These are phyloP conservation scores for Dendrocalamus sinicus DNA, from an alignment of 176 grass and related monocot species.

Conservation along the genomic window DNA sequence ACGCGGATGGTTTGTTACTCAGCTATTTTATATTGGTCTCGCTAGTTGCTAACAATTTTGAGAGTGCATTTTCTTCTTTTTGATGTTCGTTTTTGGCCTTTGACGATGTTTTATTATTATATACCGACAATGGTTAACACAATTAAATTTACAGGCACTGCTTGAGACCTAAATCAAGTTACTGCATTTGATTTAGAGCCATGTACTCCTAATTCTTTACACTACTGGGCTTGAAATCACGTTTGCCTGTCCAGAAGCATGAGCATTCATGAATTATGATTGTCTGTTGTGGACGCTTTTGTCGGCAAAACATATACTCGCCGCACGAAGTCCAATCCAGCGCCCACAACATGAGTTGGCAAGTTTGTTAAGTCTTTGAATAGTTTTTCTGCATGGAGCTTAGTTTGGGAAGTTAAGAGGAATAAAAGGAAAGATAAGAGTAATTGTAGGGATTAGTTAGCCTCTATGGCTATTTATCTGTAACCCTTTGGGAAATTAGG, in stretches of 20 bases:
- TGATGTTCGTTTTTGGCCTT: conserved; percentile 5
- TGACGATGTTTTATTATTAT: conserved; percentile 24
- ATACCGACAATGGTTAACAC: not conserved
- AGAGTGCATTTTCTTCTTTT: conserved; percentile 17
- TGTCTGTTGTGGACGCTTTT: too few species aligned
- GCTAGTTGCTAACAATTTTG: conserved; percentile 11
- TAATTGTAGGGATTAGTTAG: too few species aligned
- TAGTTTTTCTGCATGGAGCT: too few species aligned
- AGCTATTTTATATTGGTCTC: conserved; percentile 12
- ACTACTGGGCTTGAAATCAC: conserved; percentile 2
- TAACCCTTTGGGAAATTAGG: too few species aligned
- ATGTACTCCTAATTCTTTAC: conserved; percentile 6
- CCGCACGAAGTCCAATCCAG: too few species aligned
- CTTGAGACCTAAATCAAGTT: not conserved
- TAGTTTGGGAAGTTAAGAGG: too few species aligned
- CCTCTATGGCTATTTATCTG: too few species aligned
- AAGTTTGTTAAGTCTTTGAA: too few species aligned
- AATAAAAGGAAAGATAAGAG: too few species aligned
- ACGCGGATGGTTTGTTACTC: conserved; percentile 84
- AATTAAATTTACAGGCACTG: not conserved
- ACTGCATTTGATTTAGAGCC: not conserved
- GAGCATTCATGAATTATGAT: conserved; percentile 7
- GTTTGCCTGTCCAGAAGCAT: conserved; percentile 2
- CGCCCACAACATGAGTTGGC: too few species aligned
- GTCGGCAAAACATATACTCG: too few species aligned